phyloP scores from a whole-genome alignment of 1,139 yeast genomes.

The Geotrichum europaeum region DNA sequence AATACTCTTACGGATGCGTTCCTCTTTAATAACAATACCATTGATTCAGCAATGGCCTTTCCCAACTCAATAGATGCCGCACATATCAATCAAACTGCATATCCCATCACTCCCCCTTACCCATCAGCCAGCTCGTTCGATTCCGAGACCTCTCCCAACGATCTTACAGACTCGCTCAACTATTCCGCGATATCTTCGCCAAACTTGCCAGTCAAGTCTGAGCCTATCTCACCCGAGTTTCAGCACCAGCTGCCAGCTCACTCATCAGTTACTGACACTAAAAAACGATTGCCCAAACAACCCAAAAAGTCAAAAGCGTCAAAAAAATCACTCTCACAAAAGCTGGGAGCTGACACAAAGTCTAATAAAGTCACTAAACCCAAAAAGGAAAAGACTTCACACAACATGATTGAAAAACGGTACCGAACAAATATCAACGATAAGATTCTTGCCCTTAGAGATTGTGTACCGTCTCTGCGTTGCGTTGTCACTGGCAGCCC shows the following conservation, averaged over 20 bases:
- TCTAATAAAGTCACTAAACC: conserved; percentile 31
- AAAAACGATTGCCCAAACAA: neutral
- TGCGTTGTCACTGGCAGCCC: conserved; percentile 31
- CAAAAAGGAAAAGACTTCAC: conserved; percentile 55
- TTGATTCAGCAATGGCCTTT: neutral
- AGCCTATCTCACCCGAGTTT: neutral
- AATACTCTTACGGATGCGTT: conserved; percentile 1
- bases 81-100: neutral
- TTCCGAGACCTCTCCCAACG: conserved; percentile 14
- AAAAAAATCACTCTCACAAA: neutral
- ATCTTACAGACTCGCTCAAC: conserved; percentile 3
- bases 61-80: neutral
- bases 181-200: neutral
- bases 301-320: neutral
- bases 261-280: neutral
- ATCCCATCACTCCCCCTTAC: neutral
- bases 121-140: conserved; percentile 2
- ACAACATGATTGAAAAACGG: conserved; percentile 73
- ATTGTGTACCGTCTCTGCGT: conserved; percentile 63
- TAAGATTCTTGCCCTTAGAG: conserved; percentile 63
- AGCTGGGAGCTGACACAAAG: conserved; percentile 17
- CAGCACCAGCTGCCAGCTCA: neutral
- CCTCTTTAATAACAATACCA: neutral
- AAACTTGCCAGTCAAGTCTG: conserved; percentile 6
- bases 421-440: conserved; percentile 73